A percentile compares a stretch with the other conserved stretches of the same genome.
Evolutionary conservation across 805 yeast species (phyloP).

Genomic region (Huiozyma sinensis): DNA sequence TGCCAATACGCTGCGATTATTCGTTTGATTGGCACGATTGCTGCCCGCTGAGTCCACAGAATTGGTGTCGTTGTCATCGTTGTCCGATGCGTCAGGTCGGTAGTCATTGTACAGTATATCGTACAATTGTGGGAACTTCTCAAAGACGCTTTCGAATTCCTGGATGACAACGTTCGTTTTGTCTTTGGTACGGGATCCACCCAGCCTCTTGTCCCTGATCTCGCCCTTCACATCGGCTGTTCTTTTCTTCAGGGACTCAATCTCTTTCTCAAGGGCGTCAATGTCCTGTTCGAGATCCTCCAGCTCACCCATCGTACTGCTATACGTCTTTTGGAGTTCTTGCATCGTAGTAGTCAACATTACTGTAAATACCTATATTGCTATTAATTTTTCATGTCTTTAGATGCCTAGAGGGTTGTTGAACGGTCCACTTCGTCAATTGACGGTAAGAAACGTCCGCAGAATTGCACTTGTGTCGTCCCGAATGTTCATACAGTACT

Average conservation of each 20-base stretch:
- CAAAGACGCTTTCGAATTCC: slow-evolving; percentile 14
- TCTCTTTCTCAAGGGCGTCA: slow-evolving; percentile 27
- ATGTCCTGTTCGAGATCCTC: slow-evolving; percentile 29
- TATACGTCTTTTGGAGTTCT: no score
- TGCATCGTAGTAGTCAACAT: no score
- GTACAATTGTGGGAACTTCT: slow-evolving; percentile 17
- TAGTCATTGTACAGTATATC: slow-evolving; percentile 9
- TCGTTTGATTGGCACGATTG: background rate
- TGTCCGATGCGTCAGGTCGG: background rate
- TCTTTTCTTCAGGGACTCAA: slow-evolving; percentile 8
- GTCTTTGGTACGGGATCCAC: background rate
- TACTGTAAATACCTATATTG: no score
- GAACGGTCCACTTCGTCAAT: no score
- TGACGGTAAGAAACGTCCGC: no score
- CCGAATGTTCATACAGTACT: no score
- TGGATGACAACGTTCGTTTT: slow-evolving; percentile 6
- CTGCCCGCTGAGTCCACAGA: background rate
- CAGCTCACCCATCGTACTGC: no score
- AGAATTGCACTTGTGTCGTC: no score
- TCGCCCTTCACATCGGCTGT: slow-evolving; percentile 7
- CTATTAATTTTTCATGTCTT: no score
- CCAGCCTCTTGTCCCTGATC: background rate
- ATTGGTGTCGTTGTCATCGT: background rate
- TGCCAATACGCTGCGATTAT: background rate
- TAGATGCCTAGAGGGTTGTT: no score